phyloP scores from a whole-genome alignment of 2,329 filamentous ascomycete species.

The Clarireedia paspali region DNA sequence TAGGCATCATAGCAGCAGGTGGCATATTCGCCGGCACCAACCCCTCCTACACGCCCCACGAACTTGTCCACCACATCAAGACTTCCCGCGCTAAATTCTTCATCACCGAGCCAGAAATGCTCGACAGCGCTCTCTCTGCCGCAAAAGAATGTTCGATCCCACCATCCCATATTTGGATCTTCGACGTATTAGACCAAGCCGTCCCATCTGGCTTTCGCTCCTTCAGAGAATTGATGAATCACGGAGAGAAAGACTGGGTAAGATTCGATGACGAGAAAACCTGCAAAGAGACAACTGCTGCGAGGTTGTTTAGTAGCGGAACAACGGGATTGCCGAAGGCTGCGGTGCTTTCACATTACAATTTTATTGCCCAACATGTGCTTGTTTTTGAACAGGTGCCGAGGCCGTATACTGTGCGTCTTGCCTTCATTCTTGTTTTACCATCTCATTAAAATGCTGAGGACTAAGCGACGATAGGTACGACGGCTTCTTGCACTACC shows the following conservation, averaged over 20 bases:
- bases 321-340: slow-evolving; percentile 52
- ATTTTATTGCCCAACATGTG: slow-evolving; percentile 30
- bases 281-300: slow-evolving; percentile 30
- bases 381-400: slow-evolving; percentile 44
- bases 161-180: slow-evolving; percentile 21
- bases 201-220: slow-evolving; percentile 18
- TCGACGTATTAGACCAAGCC: slow-evolving; percentile 17
- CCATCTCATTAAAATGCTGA: not conserved
- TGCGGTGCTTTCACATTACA: slow-evolving; percentile 31
- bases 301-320: slow-evolving; percentile 38
- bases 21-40: slow-evolving; percentile 24
- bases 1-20: slow-evolving; percentile 25
- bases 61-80: slow-evolving; percentile 25
- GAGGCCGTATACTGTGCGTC: slow-evolving; percentile 49
- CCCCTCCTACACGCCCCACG: slow-evolving; percentile 24
- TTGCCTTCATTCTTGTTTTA: slow-evolving; percentile 32
- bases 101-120: slow-evolving; percentile 22
- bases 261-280: slow-evolving; percentile 21
- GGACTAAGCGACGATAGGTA: slow-evolving; percentile 29
- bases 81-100: slow-evolving; percentile 22
- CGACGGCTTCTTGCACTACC: slow-evolving; percentile 44
- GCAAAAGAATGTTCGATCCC: slow-evolving; percentile 24
- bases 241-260: slow-evolving; percentile 23
- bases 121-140: slow-evolving; percentile 16
- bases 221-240: slow-evolving; percentile 16